Conservation (phyloP, 73 alveolate species). For the Halteria grandinella region DNA sequence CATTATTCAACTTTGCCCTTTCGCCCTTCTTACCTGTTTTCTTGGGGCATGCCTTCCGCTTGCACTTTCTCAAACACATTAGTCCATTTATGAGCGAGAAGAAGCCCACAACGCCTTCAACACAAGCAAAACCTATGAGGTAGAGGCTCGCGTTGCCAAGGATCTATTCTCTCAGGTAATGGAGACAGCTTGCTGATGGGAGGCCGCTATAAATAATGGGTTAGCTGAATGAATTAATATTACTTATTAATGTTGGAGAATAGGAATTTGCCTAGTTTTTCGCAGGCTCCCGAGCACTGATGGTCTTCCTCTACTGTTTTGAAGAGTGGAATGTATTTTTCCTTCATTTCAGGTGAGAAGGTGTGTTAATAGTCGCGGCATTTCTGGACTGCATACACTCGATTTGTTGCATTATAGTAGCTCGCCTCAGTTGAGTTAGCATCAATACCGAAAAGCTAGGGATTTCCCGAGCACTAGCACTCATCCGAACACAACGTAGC, state of each 20-base stretch:
- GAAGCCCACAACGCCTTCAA: not conserved
- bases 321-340: slow-evolving; percentile 9
- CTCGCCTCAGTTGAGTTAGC: not conserved
- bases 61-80: slow-evolving; percentile 16
- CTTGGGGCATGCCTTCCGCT: slow-evolving; percentile 3
- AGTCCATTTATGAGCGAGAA: not conserved
- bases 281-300: slow-evolving; percentile 47
- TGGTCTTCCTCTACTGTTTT: slow-evolving; percentile 23
- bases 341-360: slow-evolving; percentile 36
- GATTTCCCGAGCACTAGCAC: slow-evolving; percentile 46
- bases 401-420: slow-evolving; percentile 9
- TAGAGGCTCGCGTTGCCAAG: not conserved
- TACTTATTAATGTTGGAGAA: slow-evolving; percentile 48
- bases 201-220: slow-evolving; percentile 13
- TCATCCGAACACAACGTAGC: slow-evolving; percentile 45
- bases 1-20: not conserved
- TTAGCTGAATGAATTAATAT: not conserved
- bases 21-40: not conserved
- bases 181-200: slow-evolving; percentile 4
- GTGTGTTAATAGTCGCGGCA: slow-evolving; percentile 20
- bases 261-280: not conserved
- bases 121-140: not conserved
- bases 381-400: slow-evolving; percentile 9
- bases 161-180: not conserved
- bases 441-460: not conserved